Evolutionary conservation across 495 filamentous ascomycete genomes (phyloP), one percentile per base, ranked within the genome.

Genomic region (Acidiella bohemica): DNA sequence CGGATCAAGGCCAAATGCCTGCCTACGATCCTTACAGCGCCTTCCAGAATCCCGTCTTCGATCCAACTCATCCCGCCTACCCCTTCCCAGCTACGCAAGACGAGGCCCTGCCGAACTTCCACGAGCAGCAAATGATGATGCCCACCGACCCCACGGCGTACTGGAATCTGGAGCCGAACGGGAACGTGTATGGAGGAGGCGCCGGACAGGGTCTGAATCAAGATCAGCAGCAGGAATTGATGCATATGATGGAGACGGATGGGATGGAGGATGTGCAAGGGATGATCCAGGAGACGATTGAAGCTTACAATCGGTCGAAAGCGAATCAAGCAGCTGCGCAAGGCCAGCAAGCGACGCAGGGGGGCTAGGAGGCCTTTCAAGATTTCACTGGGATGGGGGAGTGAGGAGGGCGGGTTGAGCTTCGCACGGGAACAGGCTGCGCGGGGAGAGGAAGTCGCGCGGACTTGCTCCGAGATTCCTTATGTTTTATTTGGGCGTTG

Each of bases 221-320:
- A 13, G 42, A 49, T 21, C 59, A 65, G 36, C 61, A 64, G 33
- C 41, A 55, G 37, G 58, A 64, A 44, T 47, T 65, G n/a, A 57
- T 65, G 51, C 51, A 58, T 9, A 45, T 13, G 8, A 50, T 65
- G 22, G 58, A 63, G 41, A 59, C 55, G 0, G 46, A 54, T 19
- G 61, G 59, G 12, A 46, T 51, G 47, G 47, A 42, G 27, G 47
- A 46, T 22, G 46, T 51, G 23, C 47, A 51, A 34, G 40, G 25
- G 37, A 46, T 51, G 36, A 51, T 51, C 17, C 33, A 36, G 29
- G 4, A 30, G 9, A 44, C 42, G 5, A 11, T 44, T 11, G 7
- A 8, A 5, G 7, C 30, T 32, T 32, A n/a, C n/a, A n/a, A n/a
- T n/a, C n/a, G n/a, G n/a, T n/a, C n/a, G n/a, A n/a, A n/a, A n/a